Percentiles rank a stretch among this genome's conserved stretches.
Conservation (phyloP, 805 yeast genomes). For the Debaryomyces prosopidis region DNA sequence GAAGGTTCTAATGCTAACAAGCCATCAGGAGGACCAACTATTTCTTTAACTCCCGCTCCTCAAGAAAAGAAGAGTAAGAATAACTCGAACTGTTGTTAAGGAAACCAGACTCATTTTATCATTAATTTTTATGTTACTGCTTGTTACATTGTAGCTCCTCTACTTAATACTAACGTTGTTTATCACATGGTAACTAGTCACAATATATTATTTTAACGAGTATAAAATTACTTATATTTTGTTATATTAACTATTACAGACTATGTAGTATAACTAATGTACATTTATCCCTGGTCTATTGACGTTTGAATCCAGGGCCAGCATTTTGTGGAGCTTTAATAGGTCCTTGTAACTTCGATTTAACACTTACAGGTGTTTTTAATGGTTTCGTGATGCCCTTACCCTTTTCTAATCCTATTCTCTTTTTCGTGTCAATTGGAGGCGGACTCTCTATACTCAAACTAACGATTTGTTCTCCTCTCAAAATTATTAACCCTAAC, state of each 20-base stretch:
- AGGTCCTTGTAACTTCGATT: slow-evolving; percentile 24
- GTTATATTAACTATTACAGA: background rate
- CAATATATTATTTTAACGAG: slow-evolving; percentile 1
- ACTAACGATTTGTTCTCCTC: slow-evolving; percentile 87
- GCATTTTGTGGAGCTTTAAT: slow-evolving; percentile 5
- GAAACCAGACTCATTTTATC: too few relatives aligned
- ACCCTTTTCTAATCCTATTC: slow-evolving; percentile 23
- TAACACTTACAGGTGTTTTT: slow-evolving; percentile 31
- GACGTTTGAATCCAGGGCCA: slow-evolving; percentile 6
- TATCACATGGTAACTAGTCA: background rate
- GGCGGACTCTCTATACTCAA: slow-evolving; percentile 67
- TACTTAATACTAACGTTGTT: background rate
- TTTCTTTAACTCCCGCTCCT: slow-evolving; percentile 90
- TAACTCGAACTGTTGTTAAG: slow-evolving; percentile 68
- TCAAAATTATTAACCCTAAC: slow-evolving; percentile 75
- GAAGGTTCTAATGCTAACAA: slow-evolving; percentile 56
- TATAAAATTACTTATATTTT: background rate
- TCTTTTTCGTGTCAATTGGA: slow-evolving; percentile 38
- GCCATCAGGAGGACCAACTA: slow-evolving; percentile 86
- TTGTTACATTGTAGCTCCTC: background rate
- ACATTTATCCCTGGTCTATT: background rate
- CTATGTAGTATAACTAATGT: background rate
- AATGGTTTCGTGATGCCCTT: slow-evolving; percentile 34
- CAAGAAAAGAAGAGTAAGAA: slow-evolving; percentile 67
- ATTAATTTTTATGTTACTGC: too few relatives aligned